Percentiles rank a stretch among this genome's conserved stretches.
Evolutionary conservation across 1,284 basidiomycete species (phyloP).

Genomic region (Anthracocystis walkeri): DNA sequence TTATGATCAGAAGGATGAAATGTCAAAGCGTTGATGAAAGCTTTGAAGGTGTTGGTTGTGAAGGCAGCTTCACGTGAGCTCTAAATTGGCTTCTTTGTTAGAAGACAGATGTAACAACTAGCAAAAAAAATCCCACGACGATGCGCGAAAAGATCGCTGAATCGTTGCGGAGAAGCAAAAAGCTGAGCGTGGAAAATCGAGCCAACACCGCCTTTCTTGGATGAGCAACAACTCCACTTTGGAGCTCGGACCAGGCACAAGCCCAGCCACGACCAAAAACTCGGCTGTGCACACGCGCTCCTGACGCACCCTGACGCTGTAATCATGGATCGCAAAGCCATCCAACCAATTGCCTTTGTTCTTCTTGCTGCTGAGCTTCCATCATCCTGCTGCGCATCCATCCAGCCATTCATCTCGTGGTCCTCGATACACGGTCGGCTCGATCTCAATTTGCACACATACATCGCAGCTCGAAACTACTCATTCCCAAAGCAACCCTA

Average conservation of each 20-base stretch:
- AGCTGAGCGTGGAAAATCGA: not conserved
- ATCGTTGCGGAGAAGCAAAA: constrained; percentile 3
- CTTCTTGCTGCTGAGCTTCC: not conserved
- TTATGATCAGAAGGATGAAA: not conserved
- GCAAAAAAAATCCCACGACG: not conserved
- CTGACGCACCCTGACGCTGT: not conserved
- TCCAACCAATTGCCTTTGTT: not conserved
- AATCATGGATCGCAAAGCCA: not conserved
- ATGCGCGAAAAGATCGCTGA: not conserved
- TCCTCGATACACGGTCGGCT: not conserved
- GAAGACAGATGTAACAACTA: not conserved
- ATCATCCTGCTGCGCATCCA: not conserved
- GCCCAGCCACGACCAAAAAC: not conserved
- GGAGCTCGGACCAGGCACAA: constrained; percentile 6
- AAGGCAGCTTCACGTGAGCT: constrained; percentile 5
- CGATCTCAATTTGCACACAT: not conserved
- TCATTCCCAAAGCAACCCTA: not conserved
- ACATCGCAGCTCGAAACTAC: not conserved
- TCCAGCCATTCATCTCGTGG: constrained; percentile 3
- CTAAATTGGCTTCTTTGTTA: not conserved
- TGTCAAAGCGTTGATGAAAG: not conserved
- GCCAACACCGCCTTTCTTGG: not conserved
- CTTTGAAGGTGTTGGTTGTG: not conserved
- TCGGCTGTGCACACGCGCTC: constrained; percentile 5
- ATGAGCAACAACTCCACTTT: constrained; percentile 2